Base-by-base conservation (phyloP, 148 eudicot species). In the Fagopyrum esculentum region DNA sequence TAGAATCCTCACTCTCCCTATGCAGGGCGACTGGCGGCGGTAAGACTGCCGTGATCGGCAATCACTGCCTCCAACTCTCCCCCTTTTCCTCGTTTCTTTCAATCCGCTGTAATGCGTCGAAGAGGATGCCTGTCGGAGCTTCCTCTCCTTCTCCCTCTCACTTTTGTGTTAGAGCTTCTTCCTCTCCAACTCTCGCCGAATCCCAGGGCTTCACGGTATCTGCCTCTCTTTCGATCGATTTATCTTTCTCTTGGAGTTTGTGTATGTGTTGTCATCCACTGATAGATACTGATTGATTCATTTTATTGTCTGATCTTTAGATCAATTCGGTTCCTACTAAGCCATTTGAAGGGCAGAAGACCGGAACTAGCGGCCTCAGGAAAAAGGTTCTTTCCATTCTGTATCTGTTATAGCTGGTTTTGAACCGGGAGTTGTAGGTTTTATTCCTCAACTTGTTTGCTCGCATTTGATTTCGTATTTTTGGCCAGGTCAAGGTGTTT, bases 291-390 rank as follows among this genome's bases (percentile, higher is more conserved):
- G 30, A 2, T 45, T 9, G 48, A 40, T 68, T 46, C 8, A 9
- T 57, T 47, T 30, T 9, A 60, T 61, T 75, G 9, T 75, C 12
- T 43, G 2, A 3, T 75, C 10, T 59, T 74, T 75, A 93, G 97
- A 83, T 91, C 68, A 86, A 75, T 71, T 82, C 86, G 3, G 87
- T 91, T 73, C 91, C 98, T 17, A 91, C 95, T 0, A 79, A 81
- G 80, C 87, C 95, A 26, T 87, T 91, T 60, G 97, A 91, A 82
- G 98, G 97, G 40, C 98, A 94, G 77, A 94, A 94, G 83, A 94
- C 98, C 2, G 98, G 98, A 48, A 94, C 98, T 0, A 94, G 97
- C 73, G 98, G 97, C 45, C 92, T 94, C 45, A 85, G 98, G 52
- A 94, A 94, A 84, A 94, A 92, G 97, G 98, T 91, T 66, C 9